These are phyloP conservation scores for Leptoxyphium fumago DNA, from an alignment of 2,329 filamentous ascomycete genomes.

Conservation along the genomic window DNA sequence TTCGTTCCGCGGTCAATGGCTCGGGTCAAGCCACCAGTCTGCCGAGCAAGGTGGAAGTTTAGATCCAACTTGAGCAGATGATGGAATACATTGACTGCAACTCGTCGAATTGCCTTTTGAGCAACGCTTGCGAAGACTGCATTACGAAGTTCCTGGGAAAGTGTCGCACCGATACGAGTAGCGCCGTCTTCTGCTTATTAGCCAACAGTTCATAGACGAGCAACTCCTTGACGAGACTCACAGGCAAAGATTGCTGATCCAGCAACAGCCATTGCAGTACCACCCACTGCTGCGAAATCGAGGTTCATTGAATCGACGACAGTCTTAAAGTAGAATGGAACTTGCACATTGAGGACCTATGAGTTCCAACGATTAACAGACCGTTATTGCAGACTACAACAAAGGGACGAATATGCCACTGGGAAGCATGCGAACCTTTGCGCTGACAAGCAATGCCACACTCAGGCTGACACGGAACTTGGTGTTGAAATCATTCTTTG, in stretches of 20 bases:
- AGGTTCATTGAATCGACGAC: constrained; percentile 98
- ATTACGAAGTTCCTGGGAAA: constrained; percentile 89
- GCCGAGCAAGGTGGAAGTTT: constrained; percentile 83
- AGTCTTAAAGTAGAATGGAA: constrained; percentile 97
- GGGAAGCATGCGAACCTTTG: constrained; percentile 45
- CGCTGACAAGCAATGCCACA: constrained; percentile 69
- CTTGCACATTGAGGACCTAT: constrained; percentile 77
- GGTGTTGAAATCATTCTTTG: constrained; percentile 68
- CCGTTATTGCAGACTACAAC: constrained; percentile 1
- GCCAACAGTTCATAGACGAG: not conserved
- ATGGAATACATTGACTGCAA: constrained; percentile 83
- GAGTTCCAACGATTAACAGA: constrained; percentile 20
- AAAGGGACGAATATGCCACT: not conserved
- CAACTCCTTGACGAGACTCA: constrained; percentile 20
- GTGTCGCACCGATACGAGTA: constrained; percentile 71
- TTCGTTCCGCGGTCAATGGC: constrained; percentile 96
- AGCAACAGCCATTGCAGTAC: constrained; percentile 75
- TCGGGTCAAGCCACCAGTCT: constrained; percentile 84
- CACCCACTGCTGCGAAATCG: constrained; percentile 73
- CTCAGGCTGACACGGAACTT: constrained; percentile 75
- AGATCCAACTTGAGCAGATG: constrained; percentile 80
- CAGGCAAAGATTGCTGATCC: constrained; percentile 84
- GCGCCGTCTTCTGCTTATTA: constrained; percentile 46
- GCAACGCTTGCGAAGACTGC: constrained; percentile 94
- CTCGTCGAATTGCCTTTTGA: constrained; percentile 85